Base-by-base conservation (phyloP, 306 rosid genomes). In the Cercis canadensis region DNA sequence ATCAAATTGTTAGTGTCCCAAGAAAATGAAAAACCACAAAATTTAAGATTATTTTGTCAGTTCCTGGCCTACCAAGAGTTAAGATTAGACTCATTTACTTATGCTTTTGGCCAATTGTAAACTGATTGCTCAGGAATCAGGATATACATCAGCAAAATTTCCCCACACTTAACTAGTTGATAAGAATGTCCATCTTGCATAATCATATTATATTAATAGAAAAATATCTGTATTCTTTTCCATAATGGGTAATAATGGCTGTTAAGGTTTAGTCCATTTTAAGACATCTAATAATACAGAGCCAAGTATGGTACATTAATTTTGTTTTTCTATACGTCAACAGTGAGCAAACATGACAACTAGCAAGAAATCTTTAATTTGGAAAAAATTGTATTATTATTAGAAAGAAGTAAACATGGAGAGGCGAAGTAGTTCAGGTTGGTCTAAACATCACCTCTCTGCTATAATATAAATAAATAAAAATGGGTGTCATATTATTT, bases 1-100 rank as follows among this genome's bases (percentile, higher is more conserved):
- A 72, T n/a, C 31, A 46, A 62, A 19, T 24, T 63, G 67, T 13
- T 51, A 70, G 55, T 55, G 53, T 21, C 66, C 53, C 65, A 9
- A 2, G 1, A 11, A 32, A 68, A 59, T 39, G 15, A 56, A 44
- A 54, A 63, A 55, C 67, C 73, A 33, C 67, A 6, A 54, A 2
- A 18, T 43, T 54, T 4, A 17, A 8, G 13, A 32, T 55, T 18
- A 50, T 57, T 14, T 51, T 15, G 47, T 5, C 62, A 59, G 46
- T 6, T 76, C 37, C 43, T 67, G 12, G 50, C 64, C 66, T 50
- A 41, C 43, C 44, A 63, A 64, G 36, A 53, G 31, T 33, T 9
- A 54, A 33, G 1, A 53, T 16, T 7, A 31, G 13, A 74, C 29
- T 37, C 43, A 0, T 5, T 37, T 37, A 34, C 43, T 37, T 37